Evolutionary conservation across 2,329 filamentous ascomycete genomes (phyloP).

Genomic region (Neocatenulostroma microsporum): DNA sequence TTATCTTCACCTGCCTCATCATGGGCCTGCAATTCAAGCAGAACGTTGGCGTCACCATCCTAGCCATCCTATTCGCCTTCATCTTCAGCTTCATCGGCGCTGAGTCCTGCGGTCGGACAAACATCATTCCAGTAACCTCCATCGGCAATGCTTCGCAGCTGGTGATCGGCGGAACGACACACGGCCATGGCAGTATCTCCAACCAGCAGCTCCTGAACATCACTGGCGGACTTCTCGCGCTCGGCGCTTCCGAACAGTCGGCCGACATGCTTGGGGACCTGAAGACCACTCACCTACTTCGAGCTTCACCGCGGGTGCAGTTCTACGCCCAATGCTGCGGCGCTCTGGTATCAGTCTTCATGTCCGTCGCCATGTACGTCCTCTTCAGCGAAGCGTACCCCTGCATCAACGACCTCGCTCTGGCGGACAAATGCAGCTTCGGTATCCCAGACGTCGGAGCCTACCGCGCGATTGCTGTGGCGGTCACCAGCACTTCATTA

Average conservation of each 20-base stretch:
- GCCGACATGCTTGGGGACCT: conserved; percentile 54
- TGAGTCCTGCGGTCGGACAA: conserved; percentile 46
- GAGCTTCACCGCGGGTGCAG: conserved; percentile 55
- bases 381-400: conserved; percentile 59
- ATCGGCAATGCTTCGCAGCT: conserved; percentile 60
- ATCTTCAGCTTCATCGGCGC: conserved; percentile 53
- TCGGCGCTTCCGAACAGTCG: conserved; percentile 27
- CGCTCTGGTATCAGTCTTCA: conserved; percentile 53
- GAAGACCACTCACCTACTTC: conserved; percentile 56
- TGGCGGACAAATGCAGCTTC: conserved; percentile 49
- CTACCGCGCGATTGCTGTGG: conserved; percentile 55
- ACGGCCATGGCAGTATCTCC: conserved; percentile 40
- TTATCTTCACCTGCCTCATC: conserved; percentile 44
- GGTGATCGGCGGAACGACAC: conserved; percentile 53
- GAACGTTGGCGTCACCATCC: conserved; percentile 47
- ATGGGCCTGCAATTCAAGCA: conserved; percentile 47
- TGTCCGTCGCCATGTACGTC: conserved; percentile 57
- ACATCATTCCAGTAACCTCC: conserved; percentile 55
- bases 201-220: conserved; percentile 56
- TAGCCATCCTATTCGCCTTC: conserved; percentile 49
- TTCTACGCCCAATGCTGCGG: conserved; percentile 59
- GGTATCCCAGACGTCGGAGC: conserved; percentile 53
- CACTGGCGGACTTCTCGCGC: conserved; percentile 44
- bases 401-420: conserved; percentile 45
- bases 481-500: conserved; percentile 48